A percentile compares a stretch with the other conserved stretches of the same genome.
phyloP scores from a whole-genome alignment of 495 filamentous ascomycete genomes.

The Hyaloscypha hepaticicola region DNA sequence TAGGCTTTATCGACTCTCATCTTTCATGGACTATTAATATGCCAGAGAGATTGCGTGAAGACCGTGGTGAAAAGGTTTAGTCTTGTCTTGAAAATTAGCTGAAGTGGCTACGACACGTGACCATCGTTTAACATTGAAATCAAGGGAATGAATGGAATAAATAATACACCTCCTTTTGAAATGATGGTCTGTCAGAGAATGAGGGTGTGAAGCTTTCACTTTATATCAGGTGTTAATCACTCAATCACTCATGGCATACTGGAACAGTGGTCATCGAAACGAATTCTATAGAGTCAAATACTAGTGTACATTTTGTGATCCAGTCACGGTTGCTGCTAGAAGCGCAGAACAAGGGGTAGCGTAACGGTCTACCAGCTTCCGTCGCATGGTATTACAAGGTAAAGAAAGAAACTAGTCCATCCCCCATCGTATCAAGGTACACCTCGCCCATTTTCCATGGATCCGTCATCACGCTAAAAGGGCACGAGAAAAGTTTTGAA shows the following conservation, averaged over 20 bases:
- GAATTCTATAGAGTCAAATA: constrained; percentile 6
- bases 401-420: constrained; percentile 39
- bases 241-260: not conserved
- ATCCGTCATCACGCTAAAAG: constrained; percentile 34
- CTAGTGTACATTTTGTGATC: constrained; percentile 40
- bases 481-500: constrained; percentile 24
- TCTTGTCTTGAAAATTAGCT: not conserved
- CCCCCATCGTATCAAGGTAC: constrained; percentile 24
- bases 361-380: constrained; percentile 37
- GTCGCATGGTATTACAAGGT: constrained; percentile 49
- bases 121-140: not conserved
- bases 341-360: constrained; percentile 35
- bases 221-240: not conserved
- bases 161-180: not conserved
- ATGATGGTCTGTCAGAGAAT: not conserved
- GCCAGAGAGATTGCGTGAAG: not conserved
- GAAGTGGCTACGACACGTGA: not conserved
- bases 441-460: constrained; percentile 14
- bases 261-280: not conserved
- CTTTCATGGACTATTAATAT: not conserved
- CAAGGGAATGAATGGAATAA: not conserved
- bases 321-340: constrained; percentile 11
- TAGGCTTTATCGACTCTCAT: not conserved
- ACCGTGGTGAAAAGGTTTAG: not conserved
- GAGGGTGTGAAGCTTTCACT: not conserved